Conservation (phyloP, 108 stramenopile genomes). For the Poteriospumella lacustris region DNA sequence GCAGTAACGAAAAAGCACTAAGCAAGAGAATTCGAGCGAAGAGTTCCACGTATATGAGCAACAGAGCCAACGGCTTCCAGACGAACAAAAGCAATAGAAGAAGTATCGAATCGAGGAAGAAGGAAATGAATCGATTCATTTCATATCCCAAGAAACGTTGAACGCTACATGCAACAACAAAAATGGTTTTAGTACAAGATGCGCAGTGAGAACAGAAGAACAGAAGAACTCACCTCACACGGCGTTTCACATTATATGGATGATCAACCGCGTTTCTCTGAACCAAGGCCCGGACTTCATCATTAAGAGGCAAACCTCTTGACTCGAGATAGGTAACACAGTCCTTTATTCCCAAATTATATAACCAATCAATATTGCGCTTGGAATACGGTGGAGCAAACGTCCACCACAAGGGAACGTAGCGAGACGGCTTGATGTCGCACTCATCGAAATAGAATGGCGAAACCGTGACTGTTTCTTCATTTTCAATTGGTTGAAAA, state of each 20-base stretch:
- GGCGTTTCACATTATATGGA: background rate
- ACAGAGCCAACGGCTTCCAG: conserved; percentile 18
- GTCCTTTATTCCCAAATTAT: conserved; percentile 49
- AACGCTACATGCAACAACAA: background rate
- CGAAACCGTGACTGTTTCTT: conserved; percentile 39
- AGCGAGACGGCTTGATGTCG: conserved; percentile 46
- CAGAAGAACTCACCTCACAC: background rate
- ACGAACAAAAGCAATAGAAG: conserved; percentile 1
- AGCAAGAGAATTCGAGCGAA: background rate
- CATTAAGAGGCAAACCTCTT: background rate
- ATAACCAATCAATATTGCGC: conserved; percentile 48
- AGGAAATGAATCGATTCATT: background rate
- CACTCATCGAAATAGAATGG: conserved; percentile 45
- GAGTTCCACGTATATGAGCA: conserved; percentile 20
- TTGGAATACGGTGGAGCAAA: conserved; percentile 42
- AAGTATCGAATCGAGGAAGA: background rate
- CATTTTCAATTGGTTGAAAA: conserved; percentile 31
- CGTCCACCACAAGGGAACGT: conserved; percentile 52
- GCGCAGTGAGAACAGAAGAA: background rate
- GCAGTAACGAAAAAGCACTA: background rate
- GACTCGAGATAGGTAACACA: background rate
- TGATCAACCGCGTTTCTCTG: background rate
- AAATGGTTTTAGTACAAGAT: background rate
- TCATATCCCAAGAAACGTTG: conserved; percentile 27
- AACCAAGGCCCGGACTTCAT: background rate